Conservation (phyloP, 495 filamentous ascomycete species). For the Penicillium arizonense region DNA sequence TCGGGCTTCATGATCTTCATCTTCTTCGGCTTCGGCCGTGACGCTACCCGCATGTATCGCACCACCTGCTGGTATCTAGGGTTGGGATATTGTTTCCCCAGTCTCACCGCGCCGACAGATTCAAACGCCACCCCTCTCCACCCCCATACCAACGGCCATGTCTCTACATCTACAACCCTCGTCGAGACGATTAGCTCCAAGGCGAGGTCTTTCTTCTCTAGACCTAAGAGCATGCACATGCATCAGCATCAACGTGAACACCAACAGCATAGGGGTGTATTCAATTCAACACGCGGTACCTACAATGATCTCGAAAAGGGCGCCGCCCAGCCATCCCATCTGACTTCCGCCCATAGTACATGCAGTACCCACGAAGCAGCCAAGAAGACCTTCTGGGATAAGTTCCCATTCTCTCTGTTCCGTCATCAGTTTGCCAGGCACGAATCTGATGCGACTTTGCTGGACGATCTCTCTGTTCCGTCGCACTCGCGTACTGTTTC, state of each 20-base stretch:
- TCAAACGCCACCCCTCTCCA: slow-evolving; percentile 1
- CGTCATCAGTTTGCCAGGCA: slow-evolving; percentile 1
- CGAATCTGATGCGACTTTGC: slow-evolving; percentile 9
- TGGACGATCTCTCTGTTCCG: slow-evolving; percentile 19
- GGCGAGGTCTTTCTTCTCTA: slow-evolving; percentile 28
- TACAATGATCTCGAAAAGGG: slow-evolving; percentile 30
- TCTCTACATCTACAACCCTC: slow-evolving; percentile 15
- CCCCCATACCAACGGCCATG: neutral
- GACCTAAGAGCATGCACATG: slow-evolving; percentile 5
- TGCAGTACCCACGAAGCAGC: neutral
- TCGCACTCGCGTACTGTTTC: slow-evolving; percentile 26
- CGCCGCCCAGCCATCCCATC: neutral
- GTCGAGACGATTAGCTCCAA: slow-evolving; percentile 22
- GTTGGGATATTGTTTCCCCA: slow-evolving; percentile 25
- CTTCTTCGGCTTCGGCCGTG: slow-evolving; percentile 79
- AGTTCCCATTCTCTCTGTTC: slow-evolving; percentile 12
- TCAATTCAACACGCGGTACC: neutral
- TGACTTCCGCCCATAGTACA: neutral
- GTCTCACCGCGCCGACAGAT: slow-evolving; percentile 10
- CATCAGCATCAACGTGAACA: neutral
- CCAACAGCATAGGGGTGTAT: neutral
- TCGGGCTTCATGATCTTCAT: slow-evolving; percentile 62
- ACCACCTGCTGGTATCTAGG: slow-evolving; percentile 30
- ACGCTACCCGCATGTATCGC: slow-evolving; percentile 73
- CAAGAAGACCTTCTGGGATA: slow-evolving; percentile 16